Conservation (phyloP, 1,284 basidiomycete species). For the Sporisorium reilianum region DNA sequence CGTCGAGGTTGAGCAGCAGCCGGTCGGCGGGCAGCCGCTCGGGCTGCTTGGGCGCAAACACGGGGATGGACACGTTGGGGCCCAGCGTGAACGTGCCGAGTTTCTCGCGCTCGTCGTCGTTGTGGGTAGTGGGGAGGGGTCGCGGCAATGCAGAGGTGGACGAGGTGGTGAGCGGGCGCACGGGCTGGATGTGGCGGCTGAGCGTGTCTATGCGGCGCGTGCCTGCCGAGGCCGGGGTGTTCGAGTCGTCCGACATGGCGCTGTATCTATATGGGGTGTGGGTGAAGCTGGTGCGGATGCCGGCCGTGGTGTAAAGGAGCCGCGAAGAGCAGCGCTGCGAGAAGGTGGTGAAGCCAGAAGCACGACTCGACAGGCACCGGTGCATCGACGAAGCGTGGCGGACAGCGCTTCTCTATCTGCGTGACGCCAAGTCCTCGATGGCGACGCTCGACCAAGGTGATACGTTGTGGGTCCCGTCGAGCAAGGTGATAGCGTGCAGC, state of each 20-base stretch:
- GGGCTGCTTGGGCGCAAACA: conserved; percentile 56
- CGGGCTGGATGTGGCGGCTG: conserved; percentile 39
- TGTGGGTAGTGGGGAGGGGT: conserved; percentile 14
- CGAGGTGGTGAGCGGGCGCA: conserved; percentile 36
- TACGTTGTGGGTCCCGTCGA: no score
- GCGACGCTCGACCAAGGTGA: no score
- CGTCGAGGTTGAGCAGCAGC: conserved; percentile 62
- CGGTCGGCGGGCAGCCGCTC: conserved; percentile 58
- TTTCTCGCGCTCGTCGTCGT: conserved; percentile 34
- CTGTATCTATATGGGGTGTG: background rate
- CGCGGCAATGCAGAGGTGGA: conserved; percentile 19
- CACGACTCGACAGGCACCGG: conserved; percentile 14
- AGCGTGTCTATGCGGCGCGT: conserved; percentile 42
- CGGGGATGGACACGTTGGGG: conserved; percentile 63
- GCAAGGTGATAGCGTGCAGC: no score
- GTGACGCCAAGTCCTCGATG: no score
- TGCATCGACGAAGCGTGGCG: conserved; percentile 23
- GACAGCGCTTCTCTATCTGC: background rate
- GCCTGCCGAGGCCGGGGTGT: conserved; percentile 24
- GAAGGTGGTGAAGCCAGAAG: conserved; percentile 8
- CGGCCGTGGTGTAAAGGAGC: background rate
- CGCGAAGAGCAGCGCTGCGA: background rate
- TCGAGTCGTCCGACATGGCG: conserved; percentile 37
- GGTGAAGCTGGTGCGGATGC: conserved; percentile 2
- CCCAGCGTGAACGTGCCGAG: conserved; percentile 65